Evolutionary conservation across 192 early-diverging fungal species (phyloP).

Genomic region (Mortierella hygrophila): DNA sequence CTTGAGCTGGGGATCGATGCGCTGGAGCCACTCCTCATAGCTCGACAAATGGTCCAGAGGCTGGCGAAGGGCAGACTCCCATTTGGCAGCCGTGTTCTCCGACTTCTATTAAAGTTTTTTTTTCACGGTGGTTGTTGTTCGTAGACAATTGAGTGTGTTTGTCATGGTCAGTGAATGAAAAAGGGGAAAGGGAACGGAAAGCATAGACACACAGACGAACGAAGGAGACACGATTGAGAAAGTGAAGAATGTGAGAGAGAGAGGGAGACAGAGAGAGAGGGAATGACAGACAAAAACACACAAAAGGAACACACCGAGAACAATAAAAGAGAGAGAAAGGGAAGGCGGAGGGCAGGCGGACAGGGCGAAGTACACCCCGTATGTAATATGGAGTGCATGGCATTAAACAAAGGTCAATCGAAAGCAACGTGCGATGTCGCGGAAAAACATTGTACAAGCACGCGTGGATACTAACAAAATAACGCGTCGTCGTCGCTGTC

Average conservation of each 20-base stretch:
- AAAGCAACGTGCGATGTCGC: conserved; percentile 1
- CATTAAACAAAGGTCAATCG: neutral
- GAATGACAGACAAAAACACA: neutral
- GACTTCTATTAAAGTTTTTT: conserved; percentile 35
- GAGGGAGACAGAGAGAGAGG: neutral
- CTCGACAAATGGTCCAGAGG: conserved; percentile 41
- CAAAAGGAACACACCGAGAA: neutral
- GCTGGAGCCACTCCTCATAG: conserved; percentile 50
- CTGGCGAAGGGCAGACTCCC: conserved; percentile 40
- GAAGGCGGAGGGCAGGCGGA: neutral
- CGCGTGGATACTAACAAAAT: neutral
- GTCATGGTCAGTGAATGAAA: neutral
- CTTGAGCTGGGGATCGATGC: conserved; percentile 36
- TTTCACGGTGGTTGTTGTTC: neutral
- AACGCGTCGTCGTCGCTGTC: neutral
- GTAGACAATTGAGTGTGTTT: neutral
- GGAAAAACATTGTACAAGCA: neutral
- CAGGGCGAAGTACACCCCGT: neutral
- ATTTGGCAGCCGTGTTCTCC: conserved; percentile 46
- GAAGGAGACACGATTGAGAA: neutral
- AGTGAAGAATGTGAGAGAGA: neutral
- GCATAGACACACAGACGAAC: neutral
- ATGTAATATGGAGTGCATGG: conserved; percentile 7
- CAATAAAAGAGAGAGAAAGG: neutral
- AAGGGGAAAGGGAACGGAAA: neutral